Evolutionary conservation across 2,329 filamentous ascomycete genomes (phyloP).

Genomic region (Fonsecaea erecta): DNA sequence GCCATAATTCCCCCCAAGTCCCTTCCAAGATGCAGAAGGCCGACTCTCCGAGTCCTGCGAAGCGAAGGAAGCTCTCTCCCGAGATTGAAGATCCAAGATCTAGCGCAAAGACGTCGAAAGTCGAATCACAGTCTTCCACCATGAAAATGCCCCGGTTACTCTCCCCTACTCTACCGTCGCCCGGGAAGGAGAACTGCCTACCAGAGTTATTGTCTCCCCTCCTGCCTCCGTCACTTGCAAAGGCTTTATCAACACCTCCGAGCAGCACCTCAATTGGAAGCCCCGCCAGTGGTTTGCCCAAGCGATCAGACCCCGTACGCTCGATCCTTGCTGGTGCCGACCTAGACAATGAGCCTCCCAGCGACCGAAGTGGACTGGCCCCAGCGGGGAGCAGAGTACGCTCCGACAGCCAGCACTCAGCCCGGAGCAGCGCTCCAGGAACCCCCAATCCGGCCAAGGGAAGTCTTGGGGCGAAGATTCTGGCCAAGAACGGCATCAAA

Average conservation of each 20-base stretch:
- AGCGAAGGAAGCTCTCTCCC: constrained; percentile 49
- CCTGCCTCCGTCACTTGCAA: constrained; percentile 35
- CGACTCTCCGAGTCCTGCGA: constrained; percentile 42
- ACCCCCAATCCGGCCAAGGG: constrained; percentile 25
- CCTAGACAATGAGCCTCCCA: constrained; percentile 18
- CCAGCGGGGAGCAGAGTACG: constrained; percentile 25
- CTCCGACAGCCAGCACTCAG: constrained; percentile 35
- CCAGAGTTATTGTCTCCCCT: constrained; percentile 35
- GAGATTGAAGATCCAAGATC: constrained; percentile 17
- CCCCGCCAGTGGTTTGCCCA: constrained; percentile 22
- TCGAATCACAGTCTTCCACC: constrained; percentile 13
- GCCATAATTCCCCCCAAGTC: constrained; percentile 13
- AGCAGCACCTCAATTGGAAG: constrained; percentile 21
- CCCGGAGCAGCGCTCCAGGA: constrained; percentile 28
- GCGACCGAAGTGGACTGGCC: constrained; percentile 22
- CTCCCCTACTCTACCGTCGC: constrained; percentile 36
- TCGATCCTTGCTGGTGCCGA: constrained; percentile 31
- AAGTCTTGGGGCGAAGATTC: constrained; percentile 23
- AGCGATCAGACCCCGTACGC: constrained; percentile 33
- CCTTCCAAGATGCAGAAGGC: constrained; percentile 11
- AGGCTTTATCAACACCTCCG: constrained; percentile 28
- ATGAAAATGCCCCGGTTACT: constrained; percentile 34
- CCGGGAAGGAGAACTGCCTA: constrained; percentile 29
- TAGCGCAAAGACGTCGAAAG: constrained; percentile 3
- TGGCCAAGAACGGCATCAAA: constrained; percentile 24